phyloP scores from a whole-genome alignment of 1,139 yeast species.

The Yamadazyma sp. region DNA sequence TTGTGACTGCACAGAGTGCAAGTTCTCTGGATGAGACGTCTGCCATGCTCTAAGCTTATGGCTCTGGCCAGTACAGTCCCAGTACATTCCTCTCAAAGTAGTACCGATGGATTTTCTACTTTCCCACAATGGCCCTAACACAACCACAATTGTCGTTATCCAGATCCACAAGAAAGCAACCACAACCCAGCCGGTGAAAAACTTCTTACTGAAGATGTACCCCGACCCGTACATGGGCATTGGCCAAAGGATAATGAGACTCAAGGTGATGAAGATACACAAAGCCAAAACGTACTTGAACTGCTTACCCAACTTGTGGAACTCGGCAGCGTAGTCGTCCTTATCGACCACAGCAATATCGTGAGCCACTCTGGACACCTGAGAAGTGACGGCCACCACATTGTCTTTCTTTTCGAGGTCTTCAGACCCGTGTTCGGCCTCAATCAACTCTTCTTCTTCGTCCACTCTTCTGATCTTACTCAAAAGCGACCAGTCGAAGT shows the following conservation, averaged over 20 bases:
- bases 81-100: conserved; percentile 72
- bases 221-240: conserved; percentile 84
- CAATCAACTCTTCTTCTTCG: conserved; percentile 57
- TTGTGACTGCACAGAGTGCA: conserved; percentile 68
- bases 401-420: conserved; percentile 26
- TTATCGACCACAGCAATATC: conserved; percentile 39
- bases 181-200: conserved; percentile 82
- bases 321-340: conserved; percentile 43
- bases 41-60: conserved; percentile 76
- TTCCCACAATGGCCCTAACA: conserved; percentile 63
- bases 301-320: conserved; percentile 38
- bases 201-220: conserved; percentile 66
- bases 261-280: conserved; percentile 57
- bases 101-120: conserved; percentile 64
- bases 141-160: conserved; percentile 54
- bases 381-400: conserved; percentile 28
- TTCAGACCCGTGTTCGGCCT: conserved; percentile 25
- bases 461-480: conserved; percentile 61
- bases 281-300: conserved; percentile 56
- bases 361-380: conserved; percentile 40
- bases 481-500: conserved; percentile 71
- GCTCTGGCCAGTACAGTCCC: conserved; percentile 80
- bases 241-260: conserved; percentile 74
- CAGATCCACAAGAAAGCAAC: conserved; percentile 76
- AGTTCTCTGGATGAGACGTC: conserved; percentile 60